Base-by-base conservation (phyloP, 1,139 yeast species). In the Sugiyamaella japonica region DNA sequence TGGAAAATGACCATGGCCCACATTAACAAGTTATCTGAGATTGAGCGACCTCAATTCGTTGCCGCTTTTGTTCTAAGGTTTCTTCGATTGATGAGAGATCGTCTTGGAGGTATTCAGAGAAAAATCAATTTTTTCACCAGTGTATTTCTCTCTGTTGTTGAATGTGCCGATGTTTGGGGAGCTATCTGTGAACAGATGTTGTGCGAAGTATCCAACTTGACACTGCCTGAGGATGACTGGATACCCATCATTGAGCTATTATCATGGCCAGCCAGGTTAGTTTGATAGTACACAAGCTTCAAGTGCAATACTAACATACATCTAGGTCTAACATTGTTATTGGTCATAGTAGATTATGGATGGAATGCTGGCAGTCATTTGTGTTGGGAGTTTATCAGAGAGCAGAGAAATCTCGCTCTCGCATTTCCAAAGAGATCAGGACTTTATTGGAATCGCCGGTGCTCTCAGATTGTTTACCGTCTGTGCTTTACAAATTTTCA, bases 1-100 rank as follows among this genome's bases (percentile, higher is more conserved):
- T 56, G 59, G 59, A 42, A 45, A 29, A 47, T 51, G 54, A 48
- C 44, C 16, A 48, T 55, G 43, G 10, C 40, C 2, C 15, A 43
- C 13, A n/a, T 37, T 28, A 36, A 39, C 39, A 42, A 20, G 13
- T 8, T 31, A 15, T 36, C 52, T 20, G 55, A 43, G 10, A 20
- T 49, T 16, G 36, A 44, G 7, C 28, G 48, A 2, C 45, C 45
- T 16, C 40, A 39, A 36, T 34, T 53, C 23, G 23, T 34, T 34
- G 48, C 38, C 7, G 20, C 28, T 13, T 42, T 53, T 29, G 48
- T 40, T 3, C 23, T 34, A 10, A 48, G 34, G 32, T 49, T 44
- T 25, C 31, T 53, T 15, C 15, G 20, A 13, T 25, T 53, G n/a
- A 28, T 48, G n/a, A 31, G 43, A 16, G 43, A 40, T 9, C 42